These are phyloP conservation scores for Rosa multiflora DNA, from an alignment of 306 rosid genomes.

Conservation along the genomic window DNA sequence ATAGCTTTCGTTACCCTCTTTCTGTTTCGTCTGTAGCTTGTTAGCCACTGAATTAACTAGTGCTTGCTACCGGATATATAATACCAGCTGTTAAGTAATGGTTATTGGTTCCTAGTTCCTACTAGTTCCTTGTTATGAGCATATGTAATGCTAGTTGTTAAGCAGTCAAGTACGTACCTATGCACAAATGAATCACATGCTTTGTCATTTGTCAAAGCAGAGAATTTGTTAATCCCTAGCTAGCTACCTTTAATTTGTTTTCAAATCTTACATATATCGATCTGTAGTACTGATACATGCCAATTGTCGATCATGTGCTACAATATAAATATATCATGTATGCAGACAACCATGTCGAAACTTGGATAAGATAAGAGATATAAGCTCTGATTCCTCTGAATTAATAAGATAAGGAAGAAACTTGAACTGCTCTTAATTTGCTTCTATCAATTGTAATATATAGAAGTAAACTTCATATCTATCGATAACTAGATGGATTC, in stretches of 20 bases:
- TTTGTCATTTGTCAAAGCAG: no score
- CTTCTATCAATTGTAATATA: background rate
- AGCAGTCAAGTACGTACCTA: background rate
- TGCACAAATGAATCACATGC: no score
- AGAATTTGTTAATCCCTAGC: no score
- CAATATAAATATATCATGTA: background rate
- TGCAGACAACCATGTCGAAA: background rate
- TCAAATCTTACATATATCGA: background rate
- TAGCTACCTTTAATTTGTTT: background rate
- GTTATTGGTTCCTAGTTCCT: no score
- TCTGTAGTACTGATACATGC: background rate
- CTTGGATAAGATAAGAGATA: background rate
- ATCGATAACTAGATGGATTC: background rate
- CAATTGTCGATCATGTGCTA: background rate
- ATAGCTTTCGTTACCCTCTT: constrained; percentile 45
- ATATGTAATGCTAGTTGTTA: background rate
- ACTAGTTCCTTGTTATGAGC: background rate
- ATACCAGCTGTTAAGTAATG: no score
- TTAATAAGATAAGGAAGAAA: background rate
- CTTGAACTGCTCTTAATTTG: constrained; percentile 4
- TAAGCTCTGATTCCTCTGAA: background rate
- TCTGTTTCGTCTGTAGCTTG: constrained; percentile 55
- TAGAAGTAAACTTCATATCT: background rate
- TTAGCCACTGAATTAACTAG: background rate
- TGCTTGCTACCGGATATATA: no score